These are phyloP conservation scores for Chromera velia DNA, from an alignment of 73 alveolate species.

Conservation along the genomic window DNA sequence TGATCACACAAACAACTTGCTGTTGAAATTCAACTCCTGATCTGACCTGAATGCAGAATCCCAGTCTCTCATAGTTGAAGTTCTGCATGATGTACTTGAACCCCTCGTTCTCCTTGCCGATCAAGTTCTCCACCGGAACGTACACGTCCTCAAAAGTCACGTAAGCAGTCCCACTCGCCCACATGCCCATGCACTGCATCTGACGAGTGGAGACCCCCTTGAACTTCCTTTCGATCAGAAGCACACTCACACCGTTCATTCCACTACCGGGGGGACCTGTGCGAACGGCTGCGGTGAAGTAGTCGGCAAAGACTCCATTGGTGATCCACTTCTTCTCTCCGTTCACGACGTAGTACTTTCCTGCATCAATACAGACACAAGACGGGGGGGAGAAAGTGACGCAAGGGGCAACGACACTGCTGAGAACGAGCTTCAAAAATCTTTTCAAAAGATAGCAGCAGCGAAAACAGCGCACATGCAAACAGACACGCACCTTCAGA, in stretches of 20 bases:
- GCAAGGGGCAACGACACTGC: no score
- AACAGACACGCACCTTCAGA: no score
- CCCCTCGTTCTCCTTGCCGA: slow-evolving; percentile 8
- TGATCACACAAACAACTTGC: no score
- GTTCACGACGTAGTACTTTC: slow-evolving; percentile 8
- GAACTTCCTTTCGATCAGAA: neutral
- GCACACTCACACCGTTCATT: neutral
- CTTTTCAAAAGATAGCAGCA: no score
- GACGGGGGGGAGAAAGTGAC: no score
- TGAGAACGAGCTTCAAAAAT: no score
- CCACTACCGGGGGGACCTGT: neutral
- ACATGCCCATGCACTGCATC: neutral
- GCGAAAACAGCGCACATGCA: no score
- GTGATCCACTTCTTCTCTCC: slow-evolving; percentile 46
- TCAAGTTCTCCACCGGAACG: neutral
- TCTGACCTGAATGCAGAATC: neutral
- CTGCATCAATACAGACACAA: no score
- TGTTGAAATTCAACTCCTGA: no score
- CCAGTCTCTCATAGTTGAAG: slow-evolving; percentile 4
- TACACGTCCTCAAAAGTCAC: neutral
- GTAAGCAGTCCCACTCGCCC: neutral
- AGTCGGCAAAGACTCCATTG: slow-evolving; percentile 9
- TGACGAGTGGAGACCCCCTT: slow-evolving; percentile 1
- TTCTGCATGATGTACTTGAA: slow-evolving; percentile 4
- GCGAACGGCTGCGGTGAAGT: slow-evolving; percentile 3